Percentiles rank a stretch among this genome's conserved stretches.
Evolutionary conservation across 257 asterid genomes (phyloP).

Genomic region (Pogostemon cablin): DNA sequence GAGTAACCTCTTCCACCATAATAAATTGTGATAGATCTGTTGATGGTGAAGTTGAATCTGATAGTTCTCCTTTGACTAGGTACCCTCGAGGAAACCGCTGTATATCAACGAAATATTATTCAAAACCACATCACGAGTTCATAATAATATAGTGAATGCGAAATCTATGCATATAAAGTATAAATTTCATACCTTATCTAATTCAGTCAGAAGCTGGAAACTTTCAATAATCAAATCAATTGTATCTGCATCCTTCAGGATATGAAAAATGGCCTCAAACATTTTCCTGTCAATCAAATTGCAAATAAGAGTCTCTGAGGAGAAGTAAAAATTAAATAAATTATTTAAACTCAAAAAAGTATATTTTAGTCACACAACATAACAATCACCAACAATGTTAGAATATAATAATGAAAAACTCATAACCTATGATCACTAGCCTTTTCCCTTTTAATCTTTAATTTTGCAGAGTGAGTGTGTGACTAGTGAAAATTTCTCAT

Average conservation of each 20-base stretch:
- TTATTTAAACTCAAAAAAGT: background rate
- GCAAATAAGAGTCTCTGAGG: slow-evolving; percentile 19
- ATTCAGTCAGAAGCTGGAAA: slow-evolving; percentile 72
- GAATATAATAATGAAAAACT: background rate
- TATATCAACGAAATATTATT: slow-evolving; percentile 22
- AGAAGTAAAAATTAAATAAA: slow-evolving; percentile 7
- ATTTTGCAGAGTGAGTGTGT: background rate
- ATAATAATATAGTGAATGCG: background rate
- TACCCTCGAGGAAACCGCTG: slow-evolving; percentile 71
- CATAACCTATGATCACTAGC: background rate
- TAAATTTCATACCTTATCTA: slow-evolving; percentile 59
- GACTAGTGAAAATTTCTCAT: background rate
- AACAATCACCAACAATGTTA: slow-evolving; percentile 1
- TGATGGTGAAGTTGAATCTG: slow-evolving; percentile 51
- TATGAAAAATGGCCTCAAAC: slow-evolving; percentile 72
- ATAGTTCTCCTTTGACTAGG: slow-evolving; percentile 43
- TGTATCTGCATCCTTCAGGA: slow-evolving; percentile 71
- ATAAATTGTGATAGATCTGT: slow-evolving; percentile 37
- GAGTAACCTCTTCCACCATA: slow-evolving; percentile 68
- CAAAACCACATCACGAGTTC: slow-evolving; percentile 26
- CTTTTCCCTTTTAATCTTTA: background rate
- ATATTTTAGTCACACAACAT: slow-evolving; percentile 1
- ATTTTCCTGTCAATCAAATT: slow-evolving; percentile 60
- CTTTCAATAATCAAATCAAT: slow-evolving; percentile 68
- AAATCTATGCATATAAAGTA: slow-evolving; percentile 14